phyloP scores from a whole-genome alignment of 73 alveolate species.

The Uronychia binucleata region DNA sequence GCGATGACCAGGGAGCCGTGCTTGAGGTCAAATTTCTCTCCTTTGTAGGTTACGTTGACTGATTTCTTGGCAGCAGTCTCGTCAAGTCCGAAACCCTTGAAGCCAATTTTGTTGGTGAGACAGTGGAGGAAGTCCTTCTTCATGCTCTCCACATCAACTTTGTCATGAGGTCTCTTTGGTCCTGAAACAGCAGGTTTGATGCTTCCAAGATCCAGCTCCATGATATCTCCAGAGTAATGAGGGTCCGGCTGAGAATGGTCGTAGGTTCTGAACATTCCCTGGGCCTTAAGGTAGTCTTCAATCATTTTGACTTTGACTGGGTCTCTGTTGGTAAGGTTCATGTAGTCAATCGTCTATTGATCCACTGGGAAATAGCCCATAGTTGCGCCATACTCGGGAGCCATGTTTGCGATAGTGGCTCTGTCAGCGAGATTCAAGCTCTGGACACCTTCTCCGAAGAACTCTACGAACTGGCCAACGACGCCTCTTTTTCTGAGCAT shows the following conservation, averaged over 20 bases:
- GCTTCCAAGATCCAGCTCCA: slow-evolving; percentile 77
- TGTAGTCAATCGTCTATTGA: slow-evolving; percentile 67
- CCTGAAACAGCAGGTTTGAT: slow-evolving; percentile 88
- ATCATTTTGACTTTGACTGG: slow-evolving; percentile 51
- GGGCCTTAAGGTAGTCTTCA: slow-evolving; percentile 65
- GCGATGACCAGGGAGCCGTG: slow-evolving; percentile 88
- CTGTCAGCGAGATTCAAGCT: slow-evolving; percentile 82
- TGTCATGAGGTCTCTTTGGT: slow-evolving; percentile 71
- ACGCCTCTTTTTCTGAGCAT: slow-evolving; percentile 95
- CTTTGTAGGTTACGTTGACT: slow-evolving; percentile 55
- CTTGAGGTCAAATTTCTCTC: slow-evolving; percentile 59
- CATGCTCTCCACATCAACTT: slow-evolving; percentile 34
- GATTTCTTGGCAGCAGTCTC: slow-evolving; percentile 28
- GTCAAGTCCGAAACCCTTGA: slow-evolving; percentile 84
- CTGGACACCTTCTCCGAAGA: slow-evolving; percentile 87
- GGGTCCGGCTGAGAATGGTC: slow-evolving; percentile 62
- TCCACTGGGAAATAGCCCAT: slow-evolving; percentile 93
- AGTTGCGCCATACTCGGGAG: slow-evolving; percentile 93
- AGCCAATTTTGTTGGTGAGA: slow-evolving; percentile 71
- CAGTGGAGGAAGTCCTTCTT: slow-evolving; percentile 63
- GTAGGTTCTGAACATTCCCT: slow-evolving; percentile 70
- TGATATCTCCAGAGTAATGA: slow-evolving; percentile 66
- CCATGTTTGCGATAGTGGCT: slow-evolving; percentile 92
- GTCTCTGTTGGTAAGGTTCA: slow-evolving; percentile 75
- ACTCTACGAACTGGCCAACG: slow-evolving; percentile 93